Base-by-base conservation (phyloP, 495 filamentous ascomycete species). In the Tuber indicum region DNA sequence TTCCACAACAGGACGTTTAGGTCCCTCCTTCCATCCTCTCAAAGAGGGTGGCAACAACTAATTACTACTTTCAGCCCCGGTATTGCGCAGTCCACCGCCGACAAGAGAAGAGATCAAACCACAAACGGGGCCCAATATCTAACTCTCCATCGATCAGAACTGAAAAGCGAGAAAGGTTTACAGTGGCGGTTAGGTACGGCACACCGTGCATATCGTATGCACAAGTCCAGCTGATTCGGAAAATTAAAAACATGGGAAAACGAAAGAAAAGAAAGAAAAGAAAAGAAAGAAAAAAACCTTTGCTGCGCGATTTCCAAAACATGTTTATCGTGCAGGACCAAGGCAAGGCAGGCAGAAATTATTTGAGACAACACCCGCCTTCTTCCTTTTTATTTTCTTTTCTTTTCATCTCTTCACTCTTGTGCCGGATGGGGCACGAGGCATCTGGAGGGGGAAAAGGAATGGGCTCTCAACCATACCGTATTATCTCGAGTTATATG, bases 171-270 rank as follows among this genome's bases (percentile, higher is more conserved):
- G 26, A 36, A 66, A 14, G 2, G 17, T 12, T 32, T 36, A 17
- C 58, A 36, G 58, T 3, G 3, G 3, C 58, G 16, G 16, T 17
- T 66, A 66, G 14, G 58, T 36, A 36, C 16, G 58, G 26, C 58
- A 66, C 26, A 19, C 58, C 26, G 4, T 36, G 17, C 32, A 14
- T 66, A 12, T 10, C 14, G n/a, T 32, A 66, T 66, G 58, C 58
- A 66, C 58, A 66, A 66, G 58, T 36, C 58, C 58, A 66, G 10
- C 58, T 66, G 58, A 66, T 66, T 66, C 26, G 58, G 58, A 66
- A 36, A 32, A 66, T 66, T 66, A 36, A 5, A 5, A 19, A 36
- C 26, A 66, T 8, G 6, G 58, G 32, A 66, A 66, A 32, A 66
- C 14, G 36, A 66, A 17, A 32, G 32, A 32, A 32, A 32, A 32